Percentiles rank a stretch among this genome's conserved stretches.
phyloP scores from a whole-genome alignment of 192 early-diverging fungal species.

The Powellomyces hirtus region DNA sequence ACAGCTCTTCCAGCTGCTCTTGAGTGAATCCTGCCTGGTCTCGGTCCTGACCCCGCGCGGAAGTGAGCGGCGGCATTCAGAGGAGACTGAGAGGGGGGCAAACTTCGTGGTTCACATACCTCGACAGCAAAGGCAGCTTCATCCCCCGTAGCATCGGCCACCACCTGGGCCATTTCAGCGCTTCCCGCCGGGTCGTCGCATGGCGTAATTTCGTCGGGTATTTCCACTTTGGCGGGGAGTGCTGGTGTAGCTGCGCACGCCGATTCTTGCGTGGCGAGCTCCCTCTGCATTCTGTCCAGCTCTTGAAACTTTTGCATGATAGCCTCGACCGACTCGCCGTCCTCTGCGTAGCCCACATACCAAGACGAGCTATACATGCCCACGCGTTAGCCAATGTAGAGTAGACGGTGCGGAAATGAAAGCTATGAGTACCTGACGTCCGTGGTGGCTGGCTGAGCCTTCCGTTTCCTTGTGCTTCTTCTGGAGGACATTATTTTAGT shows the following conservation, averaged over 20 bases:
- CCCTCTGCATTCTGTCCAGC: conserved; percentile 82
- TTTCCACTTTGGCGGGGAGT: background rate
- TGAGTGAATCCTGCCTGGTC: conserved; percentile 13
- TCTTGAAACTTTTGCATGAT: conserved; percentile 99
- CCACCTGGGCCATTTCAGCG: background rate
- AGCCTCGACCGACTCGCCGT: conserved; percentile 91
- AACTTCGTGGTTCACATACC: no score
- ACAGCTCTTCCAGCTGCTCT: conserved; percentile 83
- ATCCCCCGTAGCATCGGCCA: background rate
- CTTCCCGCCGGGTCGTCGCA: background rate
- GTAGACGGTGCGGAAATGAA: background rate
- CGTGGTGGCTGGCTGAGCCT: background rate
- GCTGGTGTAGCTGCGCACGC: background rate
- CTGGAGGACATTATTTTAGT: conserved; percentile 4
- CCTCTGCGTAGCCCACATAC: conserved; percentile 97
- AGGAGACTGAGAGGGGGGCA: no score
- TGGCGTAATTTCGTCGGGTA: background rate
- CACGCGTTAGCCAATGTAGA: background rate
- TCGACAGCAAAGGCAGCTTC: background rate
- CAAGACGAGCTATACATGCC: conserved; percentile 34
- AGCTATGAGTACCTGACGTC: conserved; percentile 12
- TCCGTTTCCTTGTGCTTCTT: conserved; percentile 9
- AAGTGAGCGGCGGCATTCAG: no score
- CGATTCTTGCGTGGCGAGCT: conserved; percentile 53
- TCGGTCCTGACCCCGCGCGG: no score